These are phyloP conservation scores for Kwoniella botswanensis DNA, from an alignment of 768 basidiomycete species.

Conservation along the genomic window DNA sequence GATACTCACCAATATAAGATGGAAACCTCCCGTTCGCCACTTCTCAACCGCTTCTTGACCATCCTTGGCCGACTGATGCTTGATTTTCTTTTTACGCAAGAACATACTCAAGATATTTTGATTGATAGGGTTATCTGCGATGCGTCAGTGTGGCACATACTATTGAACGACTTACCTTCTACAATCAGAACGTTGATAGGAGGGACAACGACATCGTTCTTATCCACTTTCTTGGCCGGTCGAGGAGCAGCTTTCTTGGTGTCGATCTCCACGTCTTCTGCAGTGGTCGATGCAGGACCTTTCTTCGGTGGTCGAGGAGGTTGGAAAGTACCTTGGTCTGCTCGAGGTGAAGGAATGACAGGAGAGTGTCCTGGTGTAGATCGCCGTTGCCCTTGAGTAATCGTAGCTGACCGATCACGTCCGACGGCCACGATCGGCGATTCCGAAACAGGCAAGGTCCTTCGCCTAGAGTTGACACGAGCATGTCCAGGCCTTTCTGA, in stretches of 20 bases:
- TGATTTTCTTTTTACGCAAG: conserved; percentile 94
- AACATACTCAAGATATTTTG: conserved; percentile 97
- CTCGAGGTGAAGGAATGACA: conserved; percentile 19
- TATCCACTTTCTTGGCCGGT: conserved; percentile 37
- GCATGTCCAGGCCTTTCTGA: conserved; percentile 10
- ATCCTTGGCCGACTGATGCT: conserved; percentile 90
- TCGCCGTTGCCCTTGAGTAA: conserved; percentile 23
- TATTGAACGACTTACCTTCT: conserved; percentile 70
- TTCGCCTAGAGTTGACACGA: conserved; percentile 28
- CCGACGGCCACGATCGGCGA: conserved; percentile 41
- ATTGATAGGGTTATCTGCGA: conserved; percentile 94
- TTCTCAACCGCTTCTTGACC: conserved; percentile 95
- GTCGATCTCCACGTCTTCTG: neutral
- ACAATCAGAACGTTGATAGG: conserved; percentile 98
- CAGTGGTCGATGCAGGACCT: conserved; percentile 4
- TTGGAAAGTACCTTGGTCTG: conserved; percentile 15
- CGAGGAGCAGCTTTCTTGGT: conserved; percentile 11
- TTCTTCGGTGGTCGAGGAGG: conserved; percentile 23
- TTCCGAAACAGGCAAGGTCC: conserved; percentile 33
- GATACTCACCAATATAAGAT: conserved; percentile 83
- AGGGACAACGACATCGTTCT: conserved; percentile 79
- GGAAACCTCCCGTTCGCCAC: conserved; percentile 90
- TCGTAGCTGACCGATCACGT: conserved; percentile 41
- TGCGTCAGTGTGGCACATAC: conserved; percentile 14
- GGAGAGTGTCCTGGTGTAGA: conserved; percentile 20